Conservation (phyloP, 2,329 filamentous ascomycete genomes). For the Pseudogymnoascus sp. region DNA sequence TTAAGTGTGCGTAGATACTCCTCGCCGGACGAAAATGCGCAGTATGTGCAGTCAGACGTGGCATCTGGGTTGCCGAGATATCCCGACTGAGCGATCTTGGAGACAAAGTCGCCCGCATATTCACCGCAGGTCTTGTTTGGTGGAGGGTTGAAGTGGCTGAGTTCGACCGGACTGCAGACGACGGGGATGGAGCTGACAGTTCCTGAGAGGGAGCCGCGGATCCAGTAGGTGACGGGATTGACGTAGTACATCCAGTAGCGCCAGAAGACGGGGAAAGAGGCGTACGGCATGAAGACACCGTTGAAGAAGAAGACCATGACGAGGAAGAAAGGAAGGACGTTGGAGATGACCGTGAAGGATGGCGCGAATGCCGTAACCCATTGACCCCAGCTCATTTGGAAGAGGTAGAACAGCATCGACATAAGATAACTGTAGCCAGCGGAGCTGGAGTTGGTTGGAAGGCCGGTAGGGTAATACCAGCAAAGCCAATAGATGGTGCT, state of each 20-base stretch:
- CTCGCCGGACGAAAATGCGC: conserved; percentile 48
- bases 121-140: conserved; percentile 46
- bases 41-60: conserved; percentile 49
- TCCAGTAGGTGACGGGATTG: conserved; percentile 55
- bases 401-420: conserved; percentile 52
- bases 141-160: conserved; percentile 35
- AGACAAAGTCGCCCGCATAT: conserved; percentile 48
- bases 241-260: conserved; percentile 45
- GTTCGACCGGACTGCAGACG: conserved; percentile 40
- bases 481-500: conserved; percentile 40
- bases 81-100: conserved; percentile 28
- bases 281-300: conserved; percentile 64
- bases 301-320: conserved; percentile 65
- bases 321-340: conserved; percentile 50
- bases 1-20: conserved; percentile 56
- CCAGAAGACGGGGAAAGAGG: conserved; percentile 59
- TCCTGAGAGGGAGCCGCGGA: conserved; percentile 48
- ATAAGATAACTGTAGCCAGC: conserved; percentile 47
- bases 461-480: conserved; percentile 54
- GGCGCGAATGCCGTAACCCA: conserved; percentile 55
- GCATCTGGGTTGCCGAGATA: conserved; percentile 55
- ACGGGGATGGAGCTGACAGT: conserved; percentile 40
- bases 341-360: conserved; percentile 50
- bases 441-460: conserved; percentile 18
- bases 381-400: conserved; percentile 55